Percentiles rank a stretch among this genome's conserved stretches.
These are phyloP conservation scores for Artemisia argyi DNA, from an alignment of 129 eudicot species.

Conservation along the genomic window DNA sequence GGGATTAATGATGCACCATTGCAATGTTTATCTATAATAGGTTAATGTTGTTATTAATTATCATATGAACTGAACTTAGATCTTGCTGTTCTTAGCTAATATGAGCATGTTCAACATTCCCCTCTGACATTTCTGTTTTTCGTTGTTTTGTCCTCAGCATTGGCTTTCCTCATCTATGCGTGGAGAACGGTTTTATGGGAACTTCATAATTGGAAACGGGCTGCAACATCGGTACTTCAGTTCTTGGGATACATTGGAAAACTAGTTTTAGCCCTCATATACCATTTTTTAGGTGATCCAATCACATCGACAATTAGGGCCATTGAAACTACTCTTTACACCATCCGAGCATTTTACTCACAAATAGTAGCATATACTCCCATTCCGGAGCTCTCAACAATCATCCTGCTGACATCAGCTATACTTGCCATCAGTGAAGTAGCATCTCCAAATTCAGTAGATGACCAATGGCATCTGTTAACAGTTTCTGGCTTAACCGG, in stretches of 20 bases:
- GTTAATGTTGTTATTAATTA: not conserved
- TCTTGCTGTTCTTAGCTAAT: not conserved
- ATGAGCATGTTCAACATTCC: not conserved
- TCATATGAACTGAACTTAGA: not conserved
- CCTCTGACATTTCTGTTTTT: slow-evolving; percentile 20
- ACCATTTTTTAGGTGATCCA: slow-evolving; percentile 67
- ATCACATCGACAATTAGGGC: slow-evolving; percentile 47
- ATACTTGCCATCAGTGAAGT: slow-evolving; percentile 75
- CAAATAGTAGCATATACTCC: slow-evolving; percentile 65
- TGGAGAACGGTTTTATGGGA: slow-evolving; percentile 90
- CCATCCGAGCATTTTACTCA: slow-evolving; percentile 64
- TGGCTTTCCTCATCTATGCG: slow-evolving; percentile 50
- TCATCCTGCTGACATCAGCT: slow-evolving; percentile 63
- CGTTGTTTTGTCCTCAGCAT: slow-evolving; percentile 35
- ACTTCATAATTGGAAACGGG: slow-evolving; percentile 63
- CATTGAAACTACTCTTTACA: slow-evolving; percentile 52
- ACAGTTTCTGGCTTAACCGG: slow-evolving; percentile 71
- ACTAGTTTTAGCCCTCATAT: slow-evolving; percentile 52
- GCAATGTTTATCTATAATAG: not conserved
- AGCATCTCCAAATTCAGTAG: slow-evolving; percentile 66
- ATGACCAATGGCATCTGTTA: slow-evolving; percentile 71
- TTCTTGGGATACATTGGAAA: slow-evolving; percentile 48
- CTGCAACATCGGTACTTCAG: slow-evolving; percentile 25
- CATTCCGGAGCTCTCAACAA: slow-evolving; percentile 56
- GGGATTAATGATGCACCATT: not conserved